A percentile compares a stretch with the other conserved stretches of the same genome.
Evolutionary conservation across 441 rosid genomes (phyloP).

Genomic region (Populus hybrid): DNA sequence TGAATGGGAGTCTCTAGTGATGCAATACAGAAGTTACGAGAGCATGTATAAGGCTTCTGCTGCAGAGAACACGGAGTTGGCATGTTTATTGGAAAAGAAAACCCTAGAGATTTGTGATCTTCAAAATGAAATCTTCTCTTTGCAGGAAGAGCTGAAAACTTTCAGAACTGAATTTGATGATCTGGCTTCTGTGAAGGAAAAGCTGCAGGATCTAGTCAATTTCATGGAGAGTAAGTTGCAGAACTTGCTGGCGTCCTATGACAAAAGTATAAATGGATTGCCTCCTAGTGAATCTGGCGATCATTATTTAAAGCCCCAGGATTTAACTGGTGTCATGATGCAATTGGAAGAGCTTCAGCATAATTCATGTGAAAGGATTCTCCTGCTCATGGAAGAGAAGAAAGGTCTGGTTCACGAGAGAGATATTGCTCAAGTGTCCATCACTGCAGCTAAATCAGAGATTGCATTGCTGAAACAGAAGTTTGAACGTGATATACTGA

Average conservation of each 20-base stretch:
- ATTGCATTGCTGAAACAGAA: slow-evolving; percentile 50
- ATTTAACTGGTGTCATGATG: slow-evolving; percentile 33
- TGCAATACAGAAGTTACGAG: slow-evolving; percentile 48
- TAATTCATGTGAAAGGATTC: slow-evolving; percentile 47
- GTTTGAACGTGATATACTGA: slow-evolving; percentile 43
- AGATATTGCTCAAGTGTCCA: slow-evolving; percentile 39
- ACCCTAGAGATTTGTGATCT: slow-evolving; percentile 49
- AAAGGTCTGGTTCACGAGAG: slow-evolving; percentile 49
- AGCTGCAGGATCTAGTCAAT: slow-evolving; percentile 41
- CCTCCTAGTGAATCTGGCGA: slow-evolving; percentile 30
- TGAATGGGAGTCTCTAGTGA: slow-evolving; percentile 58
- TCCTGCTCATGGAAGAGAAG: slow-evolving; percentile 51
- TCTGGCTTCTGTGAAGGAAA: slow-evolving; percentile 46
- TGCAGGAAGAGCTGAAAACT: slow-evolving; percentile 56
- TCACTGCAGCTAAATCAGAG: slow-evolving; percentile 49
- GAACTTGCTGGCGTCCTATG: slow-evolving; percentile 40
- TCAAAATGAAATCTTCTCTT: slow-evolving; percentile 36
- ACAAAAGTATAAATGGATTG: slow-evolving; percentile 34
- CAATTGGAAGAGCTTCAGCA: slow-evolving; percentile 59
- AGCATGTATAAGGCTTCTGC: slow-evolving; percentile 56
- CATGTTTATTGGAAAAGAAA: slow-evolving; percentile 56
- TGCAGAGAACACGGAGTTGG: slow-evolving; percentile 61
- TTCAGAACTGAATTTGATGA: slow-evolving; percentile 41
- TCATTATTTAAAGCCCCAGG: slow-evolving; percentile 43
- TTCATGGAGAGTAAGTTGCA: slow-evolving; percentile 43